Conservation (phyloP, 163 green algal species). For the Picocystis sp. region DNA sequence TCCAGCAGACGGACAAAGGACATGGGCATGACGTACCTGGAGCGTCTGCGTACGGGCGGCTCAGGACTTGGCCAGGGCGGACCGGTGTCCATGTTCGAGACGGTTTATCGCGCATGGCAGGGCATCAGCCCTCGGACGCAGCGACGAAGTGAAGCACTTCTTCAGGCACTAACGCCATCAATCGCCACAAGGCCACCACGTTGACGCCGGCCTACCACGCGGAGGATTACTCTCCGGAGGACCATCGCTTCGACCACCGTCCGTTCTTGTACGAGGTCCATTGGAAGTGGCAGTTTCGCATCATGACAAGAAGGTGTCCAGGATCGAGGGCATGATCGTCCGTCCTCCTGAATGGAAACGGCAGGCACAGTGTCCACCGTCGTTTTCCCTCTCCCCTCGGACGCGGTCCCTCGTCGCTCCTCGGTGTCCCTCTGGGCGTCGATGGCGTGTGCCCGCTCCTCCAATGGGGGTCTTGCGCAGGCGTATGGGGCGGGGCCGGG, state of each 20-base stretch:
- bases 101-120: background rate
- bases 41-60: constrained; percentile 68
- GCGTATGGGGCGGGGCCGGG: too few species aligned
- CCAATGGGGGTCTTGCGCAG: too few species aligned
- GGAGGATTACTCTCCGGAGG: constrained; percentile 88
- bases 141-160: constrained; percentile 85
- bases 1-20: constrained; percentile 73
- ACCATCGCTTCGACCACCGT: constrained; percentile 85
- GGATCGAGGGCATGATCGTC: too few species aligned
- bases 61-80: constrained; percentile 72
- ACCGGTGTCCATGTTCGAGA: constrained; percentile 80
- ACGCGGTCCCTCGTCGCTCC: too few species aligned
- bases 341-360: too few species aligned
- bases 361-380: too few species aligned
- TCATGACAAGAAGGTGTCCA: too few species aligned
- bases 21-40: constrained; percentile 96
- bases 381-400: too few species aligned
- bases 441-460: too few species aligned
- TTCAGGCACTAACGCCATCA: constrained; percentile 89
- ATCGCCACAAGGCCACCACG: constrained; percentile 91
- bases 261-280: constrained; percentile 88
- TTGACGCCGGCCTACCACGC: constrained; percentile 93
- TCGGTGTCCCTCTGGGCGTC: too few species aligned
- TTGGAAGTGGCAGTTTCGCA: constrained; percentile 76
- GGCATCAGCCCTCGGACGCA: constrained; percentile 21